Conservation (phyloP, 164 flowering plant species). For the Chloranthus sessilifolius region DNA sequence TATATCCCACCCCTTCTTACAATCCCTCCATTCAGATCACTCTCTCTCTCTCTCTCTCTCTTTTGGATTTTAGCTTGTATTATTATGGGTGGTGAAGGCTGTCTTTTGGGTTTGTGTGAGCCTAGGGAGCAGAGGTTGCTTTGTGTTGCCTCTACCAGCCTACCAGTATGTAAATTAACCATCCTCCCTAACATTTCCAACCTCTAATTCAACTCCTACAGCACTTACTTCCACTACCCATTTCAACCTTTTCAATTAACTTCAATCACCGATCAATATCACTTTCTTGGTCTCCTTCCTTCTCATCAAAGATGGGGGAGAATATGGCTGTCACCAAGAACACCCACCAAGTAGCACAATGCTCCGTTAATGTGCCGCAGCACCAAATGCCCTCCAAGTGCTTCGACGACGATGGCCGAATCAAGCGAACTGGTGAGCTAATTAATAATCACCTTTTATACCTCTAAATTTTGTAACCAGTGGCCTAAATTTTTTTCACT, state of each 20-base stretch:
- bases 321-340: neutral
- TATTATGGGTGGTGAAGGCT: too few species aligned
- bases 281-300: neutral
- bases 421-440: neutral
- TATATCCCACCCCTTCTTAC: neutral
- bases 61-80: too few species aligned
- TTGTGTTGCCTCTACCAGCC: neutral
- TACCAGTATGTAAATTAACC: too few species aligned
- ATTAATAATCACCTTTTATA: neutral
- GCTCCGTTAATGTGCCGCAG: conserved; percentile 21
- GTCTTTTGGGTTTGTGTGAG: conserved; percentile 1
- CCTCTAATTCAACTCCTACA: too few species aligned
- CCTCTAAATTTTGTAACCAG: neutral
- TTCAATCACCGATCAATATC: neutral
- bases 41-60: too few species aligned
- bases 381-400: conserved; percentile 18
- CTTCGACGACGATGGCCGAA: conserved; percentile 37
- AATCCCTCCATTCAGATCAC: neutral
- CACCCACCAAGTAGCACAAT: neutral
- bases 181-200: too few species aligned
- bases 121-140: neutral
- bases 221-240: neutral
- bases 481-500: neutral
- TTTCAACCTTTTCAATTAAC: neutral
- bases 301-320: conserved; percentile 4